Evolutionary conservation across 108 stramenopile genomes (phyloP).

Genomic region (Parietichytrium sp.): DNA sequence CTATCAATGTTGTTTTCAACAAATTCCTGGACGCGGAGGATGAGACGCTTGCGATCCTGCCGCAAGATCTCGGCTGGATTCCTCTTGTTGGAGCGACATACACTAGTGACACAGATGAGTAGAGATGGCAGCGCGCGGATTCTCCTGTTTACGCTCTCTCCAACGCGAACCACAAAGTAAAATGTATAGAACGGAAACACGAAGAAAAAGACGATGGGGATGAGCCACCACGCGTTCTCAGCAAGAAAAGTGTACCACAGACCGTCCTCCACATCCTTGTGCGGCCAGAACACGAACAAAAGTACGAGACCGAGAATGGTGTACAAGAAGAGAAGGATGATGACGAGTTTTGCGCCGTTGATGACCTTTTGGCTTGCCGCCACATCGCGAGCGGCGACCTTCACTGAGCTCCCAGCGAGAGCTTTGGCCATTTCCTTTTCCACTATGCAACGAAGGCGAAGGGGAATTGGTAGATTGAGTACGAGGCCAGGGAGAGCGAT

Average conservation of each 20-base stretch:
- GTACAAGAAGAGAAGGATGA: not conserved
- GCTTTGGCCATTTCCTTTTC: conserved; percentile 27
- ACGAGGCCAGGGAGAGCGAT: not conserved
- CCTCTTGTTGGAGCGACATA: not conserved
- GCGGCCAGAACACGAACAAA: not conserved
- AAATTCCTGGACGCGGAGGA: not conserved
- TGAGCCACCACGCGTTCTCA: not conserved
- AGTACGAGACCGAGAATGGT: not conserved
- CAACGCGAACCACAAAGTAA: not conserved
- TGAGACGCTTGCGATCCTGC: conserved; percentile 33
- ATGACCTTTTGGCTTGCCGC: not conserved
- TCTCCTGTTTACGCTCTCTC: not conserved
- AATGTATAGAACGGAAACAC: conserved; percentile 21
- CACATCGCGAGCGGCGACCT: not conserved
- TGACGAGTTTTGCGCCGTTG: not conserved
- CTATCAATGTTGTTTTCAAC: not conserved
- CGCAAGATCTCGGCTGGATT: conserved; percentile 32
- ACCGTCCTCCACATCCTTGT: not conserved
- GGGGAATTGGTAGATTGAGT: not conserved
- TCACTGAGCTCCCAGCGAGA: not conserved
- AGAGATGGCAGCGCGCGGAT: not conserved
- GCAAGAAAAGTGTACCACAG: not conserved
- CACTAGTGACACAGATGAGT: not conserved
- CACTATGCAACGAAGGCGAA: not conserved
- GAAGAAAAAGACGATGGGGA: not conserved